Percentiles rank a stretch among this genome's conserved stretches.
phyloP scores from a whole-genome alignment of 352 stramenopile species.

The Saprolegnia diclina region DNA sequence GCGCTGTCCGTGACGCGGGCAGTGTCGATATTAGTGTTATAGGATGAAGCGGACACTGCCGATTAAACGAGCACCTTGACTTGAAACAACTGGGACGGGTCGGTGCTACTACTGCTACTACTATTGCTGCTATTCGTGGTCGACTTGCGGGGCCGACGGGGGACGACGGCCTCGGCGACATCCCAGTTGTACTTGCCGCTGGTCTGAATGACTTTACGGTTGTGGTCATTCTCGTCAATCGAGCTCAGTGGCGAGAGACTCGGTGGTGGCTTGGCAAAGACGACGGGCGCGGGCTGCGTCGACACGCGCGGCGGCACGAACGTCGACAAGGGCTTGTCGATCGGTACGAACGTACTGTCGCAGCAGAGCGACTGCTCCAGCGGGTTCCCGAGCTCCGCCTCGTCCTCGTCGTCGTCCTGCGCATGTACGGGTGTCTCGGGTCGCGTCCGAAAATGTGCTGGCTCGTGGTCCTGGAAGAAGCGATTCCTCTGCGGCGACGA shows the following conservation, averaged over 20 bases:
- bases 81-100: conserved; percentile 22
- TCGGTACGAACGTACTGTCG: conserved; percentile 12
- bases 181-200: conserved; percentile 26
- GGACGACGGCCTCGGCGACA: conserved; percentile 1
- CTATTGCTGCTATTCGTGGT: too few species aligned
- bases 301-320: too few species aligned
- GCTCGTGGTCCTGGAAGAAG: conserved; percentile 5
- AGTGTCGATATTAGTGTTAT: background rate
- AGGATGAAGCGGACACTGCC: background rate
- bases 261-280: background rate
- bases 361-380: conserved; percentile 21
- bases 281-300: too few species aligned
- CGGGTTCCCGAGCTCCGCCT: too few species aligned
- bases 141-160: background rate
- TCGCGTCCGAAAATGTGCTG: background rate
- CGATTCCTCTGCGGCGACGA: background rate
- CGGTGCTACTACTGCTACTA: too few species aligned
- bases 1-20: too few species aligned
- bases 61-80: conserved; percentile 23
- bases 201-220: conserved; percentile 18
- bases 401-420: too few species aligned
- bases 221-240: conserved; percentile 23
- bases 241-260: conserved; percentile 11
- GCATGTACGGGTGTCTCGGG: too few species aligned
- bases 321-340: background rate